Percentiles rank a stretch among this genome's conserved stretches.
Conservation (phyloP, 2,329 filamentous ascomycete genomes). For the Trichoderma gracile region DNA sequence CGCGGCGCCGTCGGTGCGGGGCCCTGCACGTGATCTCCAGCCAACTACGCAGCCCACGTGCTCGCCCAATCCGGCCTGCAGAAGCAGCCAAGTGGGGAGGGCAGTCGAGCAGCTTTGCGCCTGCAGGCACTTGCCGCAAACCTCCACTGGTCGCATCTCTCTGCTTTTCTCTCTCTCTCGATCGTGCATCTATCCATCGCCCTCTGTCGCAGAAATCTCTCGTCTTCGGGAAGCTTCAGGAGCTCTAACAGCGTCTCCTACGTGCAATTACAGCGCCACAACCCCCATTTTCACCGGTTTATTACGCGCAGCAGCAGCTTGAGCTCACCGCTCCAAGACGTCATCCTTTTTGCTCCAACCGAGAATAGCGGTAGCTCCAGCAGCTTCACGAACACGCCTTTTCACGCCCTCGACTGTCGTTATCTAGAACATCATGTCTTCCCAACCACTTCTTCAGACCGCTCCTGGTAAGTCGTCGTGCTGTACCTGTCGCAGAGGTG, state of each 20-base stretch:
- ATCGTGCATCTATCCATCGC: not conserved
- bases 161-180: conserved; percentile 8
- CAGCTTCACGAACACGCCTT: not conserved
- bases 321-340: not conserved
- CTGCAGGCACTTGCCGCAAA: conserved; percentile 8
- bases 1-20: conserved; percentile 28
- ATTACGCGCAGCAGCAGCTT: not conserved
- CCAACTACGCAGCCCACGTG: conserved; percentile 41
- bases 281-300: not conserved
- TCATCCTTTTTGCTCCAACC: not conserved
- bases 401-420: conserved; percentile 18
- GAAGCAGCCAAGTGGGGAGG: conserved; percentile 3
- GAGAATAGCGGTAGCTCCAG: conserved; percentile 5
- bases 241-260: not conserved
- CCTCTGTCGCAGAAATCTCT: not conserved
- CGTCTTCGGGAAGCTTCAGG: not conserved
- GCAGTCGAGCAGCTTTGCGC: conserved; percentile 12
- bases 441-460: conserved; percentile 92
- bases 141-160: conserved; percentile 4
- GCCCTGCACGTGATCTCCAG: conserved; percentile 34
- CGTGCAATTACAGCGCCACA: not conserved
- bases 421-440: conserved; percentile 67
- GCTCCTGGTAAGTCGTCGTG: conserved; percentile 68
- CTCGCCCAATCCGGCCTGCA: conserved; percentile 21
- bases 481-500: not conserved